These are phyloP conservation scores for Blastobotrys buckinghamii DNA, from an alignment of 1,139 yeast genomes.

Conservation along the genomic window DNA sequence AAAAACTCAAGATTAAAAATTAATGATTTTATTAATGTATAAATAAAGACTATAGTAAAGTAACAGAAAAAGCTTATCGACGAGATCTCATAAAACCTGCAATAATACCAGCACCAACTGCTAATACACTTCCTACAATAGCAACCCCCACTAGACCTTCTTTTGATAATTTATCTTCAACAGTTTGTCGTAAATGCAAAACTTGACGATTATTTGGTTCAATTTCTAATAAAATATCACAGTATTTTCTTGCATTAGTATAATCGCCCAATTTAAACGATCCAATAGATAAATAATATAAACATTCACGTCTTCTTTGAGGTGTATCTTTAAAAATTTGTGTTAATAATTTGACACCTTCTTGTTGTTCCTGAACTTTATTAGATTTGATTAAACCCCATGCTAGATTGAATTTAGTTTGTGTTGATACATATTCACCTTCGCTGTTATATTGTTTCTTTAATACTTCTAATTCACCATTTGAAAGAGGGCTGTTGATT, in stretches of 20 bases:
- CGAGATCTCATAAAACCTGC: slow-evolving; percentile 45
- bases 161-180: slow-evolving; percentile 77
- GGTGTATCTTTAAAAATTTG: slow-evolving; percentile 74
- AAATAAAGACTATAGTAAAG: neutral
- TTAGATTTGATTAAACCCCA: slow-evolving; percentile 88
- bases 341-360: slow-evolving; percentile 73
- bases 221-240: slow-evolving; percentile 64
- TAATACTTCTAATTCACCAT: slow-evolving; percentile 68
- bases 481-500: slow-evolving; percentile 51
- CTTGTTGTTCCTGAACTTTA: slow-evolving; percentile 55
- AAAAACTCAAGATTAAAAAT: no score
- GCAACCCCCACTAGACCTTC: slow-evolving; percentile 90
- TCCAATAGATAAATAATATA: slow-evolving; percentile 84
- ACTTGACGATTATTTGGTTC: slow-evolving; percentile 89
- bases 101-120: slow-evolving; percentile 68
- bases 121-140: slow-evolving; percentile 75
- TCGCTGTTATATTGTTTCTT: slow-evolving; percentile 76
- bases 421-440: slow-evolving; percentile 72
- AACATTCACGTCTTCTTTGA: slow-evolving; percentile 78
- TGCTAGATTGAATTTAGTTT: slow-evolving; percentile 86
- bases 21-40: no score
- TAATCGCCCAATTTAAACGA: slow-evolving; percentile 86
- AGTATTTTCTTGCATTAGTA: slow-evolving; percentile 76
- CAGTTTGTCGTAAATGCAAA: slow-evolving; percentile 58
- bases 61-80: neutral